Conservation (phyloP, 331 rosid genomes). For the Acacia concinna region DNA sequence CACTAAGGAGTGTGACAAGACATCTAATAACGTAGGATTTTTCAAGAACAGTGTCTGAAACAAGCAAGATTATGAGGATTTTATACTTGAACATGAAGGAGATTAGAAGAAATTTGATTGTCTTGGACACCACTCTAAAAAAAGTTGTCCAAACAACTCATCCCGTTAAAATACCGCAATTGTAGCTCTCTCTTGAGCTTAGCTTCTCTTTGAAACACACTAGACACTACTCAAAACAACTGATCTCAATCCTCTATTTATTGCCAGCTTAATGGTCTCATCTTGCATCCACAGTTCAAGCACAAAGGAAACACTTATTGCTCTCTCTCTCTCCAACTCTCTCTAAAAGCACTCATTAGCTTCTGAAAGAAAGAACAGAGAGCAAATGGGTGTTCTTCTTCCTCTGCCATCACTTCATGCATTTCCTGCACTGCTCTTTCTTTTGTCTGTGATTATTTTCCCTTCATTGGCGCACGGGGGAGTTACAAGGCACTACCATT, state of each 20-base stretch:
- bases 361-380: neutral
- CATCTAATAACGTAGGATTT: neutral
- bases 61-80: conserved; percentile 7
- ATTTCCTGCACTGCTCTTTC: conserved; percentile 9
- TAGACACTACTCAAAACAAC: conserved; percentile 3
- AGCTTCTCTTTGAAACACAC: conserved; percentile 26
- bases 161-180: conserved; percentile 18
- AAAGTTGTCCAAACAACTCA: conserved; percentile 60
- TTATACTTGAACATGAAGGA: conserved; percentile 46
- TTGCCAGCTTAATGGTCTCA: neutral
- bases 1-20: neutral
- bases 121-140: conserved; percentile 68
- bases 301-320: neutral
- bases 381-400: conserved; percentile 40
- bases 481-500: conserved; percentile 43
- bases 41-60: neutral
- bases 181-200: conserved; percentile 3
- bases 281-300: conserved; percentile 21
- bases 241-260: conserved; percentile 29
- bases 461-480: conserved; percentile 38
- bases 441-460: conserved; percentile 34
- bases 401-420: conserved; percentile 24
- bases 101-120: conserved; percentile 49
- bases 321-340: neutral
- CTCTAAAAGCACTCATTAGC: neutral